Percentiles rank a stretch among this genome's conserved stretches.
Conservation (phyloP, 129 eudicot genomes). For the Escallonia herrerae region DNA sequence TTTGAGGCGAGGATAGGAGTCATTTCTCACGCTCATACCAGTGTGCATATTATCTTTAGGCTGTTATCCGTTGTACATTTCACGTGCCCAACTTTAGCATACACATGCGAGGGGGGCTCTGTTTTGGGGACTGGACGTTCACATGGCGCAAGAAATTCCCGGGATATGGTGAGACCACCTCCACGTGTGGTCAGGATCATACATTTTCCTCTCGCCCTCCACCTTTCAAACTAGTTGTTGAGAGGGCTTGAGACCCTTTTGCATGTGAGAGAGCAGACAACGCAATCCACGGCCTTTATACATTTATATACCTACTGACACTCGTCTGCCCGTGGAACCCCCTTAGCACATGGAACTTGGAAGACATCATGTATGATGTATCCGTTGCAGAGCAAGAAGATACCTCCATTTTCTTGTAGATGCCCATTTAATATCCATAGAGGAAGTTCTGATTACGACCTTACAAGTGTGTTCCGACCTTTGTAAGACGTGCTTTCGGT, state of each 20-base stretch:
- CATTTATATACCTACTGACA: neutral
- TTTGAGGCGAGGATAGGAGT: no score
- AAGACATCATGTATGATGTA: neutral
- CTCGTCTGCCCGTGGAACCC: neutral
- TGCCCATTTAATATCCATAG: neutral
- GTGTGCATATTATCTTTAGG: no score
- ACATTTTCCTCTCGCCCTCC: neutral
- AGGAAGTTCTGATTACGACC: neutral
- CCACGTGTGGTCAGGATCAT: conserved; percentile 5
- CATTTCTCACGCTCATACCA: no score
- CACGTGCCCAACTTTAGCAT: no score
- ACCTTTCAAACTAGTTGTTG: neutral
- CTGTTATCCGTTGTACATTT: no score
- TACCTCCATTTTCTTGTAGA: neutral
- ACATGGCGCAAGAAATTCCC: neutral
- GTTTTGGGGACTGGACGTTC: neutral
- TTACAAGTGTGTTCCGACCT: neutral
- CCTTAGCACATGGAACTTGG: neutral
- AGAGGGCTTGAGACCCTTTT: neutral
- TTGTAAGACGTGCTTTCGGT: neutral
- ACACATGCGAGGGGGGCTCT: no score
- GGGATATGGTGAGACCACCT: conserved; percentile 1
- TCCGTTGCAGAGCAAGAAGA: neutral
- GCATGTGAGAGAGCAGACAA: conserved; percentile 10
- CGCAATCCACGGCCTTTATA: neutral